A percentile compares a stretch with the other conserved stretches of the same genome.
These are phyloP conservation scores for Gloeopeniophorella convolvens DNA, from an alignment of 768 basidiomycete genomes.

Conservation along the genomic window DNA sequence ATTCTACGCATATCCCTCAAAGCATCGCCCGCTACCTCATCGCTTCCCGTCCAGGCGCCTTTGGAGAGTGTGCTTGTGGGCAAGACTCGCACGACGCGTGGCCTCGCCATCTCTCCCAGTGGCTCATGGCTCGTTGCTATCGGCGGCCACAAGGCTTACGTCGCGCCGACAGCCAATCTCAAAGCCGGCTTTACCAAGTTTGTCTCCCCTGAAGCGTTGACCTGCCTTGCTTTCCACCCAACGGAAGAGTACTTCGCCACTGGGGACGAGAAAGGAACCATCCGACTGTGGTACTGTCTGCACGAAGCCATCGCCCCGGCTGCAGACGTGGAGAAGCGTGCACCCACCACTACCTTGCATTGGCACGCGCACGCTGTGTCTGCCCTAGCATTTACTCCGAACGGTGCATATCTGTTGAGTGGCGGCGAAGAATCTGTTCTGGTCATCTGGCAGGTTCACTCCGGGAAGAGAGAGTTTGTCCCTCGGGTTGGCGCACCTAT, in stretches of 20 bases:
- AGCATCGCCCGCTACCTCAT: constrained; percentile 36
- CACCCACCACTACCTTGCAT: constrained; percentile 82
- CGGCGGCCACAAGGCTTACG: constrained; percentile 72
- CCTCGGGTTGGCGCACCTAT: constrained; percentile 90
- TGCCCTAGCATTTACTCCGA: constrained; percentile 77
- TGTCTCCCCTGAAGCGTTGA: constrained; percentile 71
- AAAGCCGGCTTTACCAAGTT: constrained; percentile 74
- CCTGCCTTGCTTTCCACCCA: constrained; percentile 85
- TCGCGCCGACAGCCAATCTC: constrained; percentile 51
- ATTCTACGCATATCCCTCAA: constrained; percentile 62
- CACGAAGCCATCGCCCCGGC: constrained; percentile 48
- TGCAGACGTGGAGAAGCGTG: constrained; percentile 64
- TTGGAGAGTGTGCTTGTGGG: constrained; percentile 53
- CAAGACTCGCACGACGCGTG: constrained; percentile 56
- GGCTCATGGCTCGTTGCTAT: constrained; percentile 74
- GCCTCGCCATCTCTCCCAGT: constrained; percentile 66
- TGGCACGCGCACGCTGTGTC: constrained; percentile 97
- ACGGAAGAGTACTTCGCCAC: constrained; percentile 92
- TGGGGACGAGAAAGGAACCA: constrained; percentile 78
- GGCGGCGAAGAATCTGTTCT: constrained; percentile 94
- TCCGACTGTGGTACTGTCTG: constrained; percentile 91
- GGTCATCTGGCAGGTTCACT: constrained; percentile 94
- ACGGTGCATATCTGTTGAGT: constrained; percentile 88
- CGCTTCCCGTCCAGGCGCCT: constrained; percentile 37
- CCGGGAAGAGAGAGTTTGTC: constrained; percentile 84